Conservation (phyloP, 441 rosid species). For the Biscutella auriculata region DNA sequence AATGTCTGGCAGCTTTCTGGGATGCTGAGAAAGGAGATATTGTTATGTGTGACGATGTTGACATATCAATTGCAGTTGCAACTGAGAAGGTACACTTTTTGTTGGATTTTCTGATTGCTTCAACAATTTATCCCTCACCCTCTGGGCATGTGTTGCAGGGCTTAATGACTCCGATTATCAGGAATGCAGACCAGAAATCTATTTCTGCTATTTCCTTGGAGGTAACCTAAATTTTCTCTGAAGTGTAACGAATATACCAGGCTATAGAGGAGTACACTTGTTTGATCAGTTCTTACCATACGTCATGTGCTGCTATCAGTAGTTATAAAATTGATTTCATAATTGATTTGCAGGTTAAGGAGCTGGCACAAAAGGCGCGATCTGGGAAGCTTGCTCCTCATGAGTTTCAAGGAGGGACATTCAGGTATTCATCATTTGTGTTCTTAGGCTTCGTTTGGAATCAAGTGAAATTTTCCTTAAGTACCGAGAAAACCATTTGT, state of each 20-base stretch:
- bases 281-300: not conserved
- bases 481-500: slow-evolving; percentile 5
- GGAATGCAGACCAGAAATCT: slow-evolving; percentile 91
- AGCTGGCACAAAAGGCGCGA: slow-evolving; percentile 90
- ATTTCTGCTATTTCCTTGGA: slow-evolving; percentile 72
- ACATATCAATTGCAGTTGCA: slow-evolving; percentile 94
- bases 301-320: not conserved
- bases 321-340: not conserved
- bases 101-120: not conserved
- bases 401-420: slow-evolving; percentile 95
- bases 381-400: slow-evolving; percentile 80
- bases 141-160: slow-evolving; percentile 49
- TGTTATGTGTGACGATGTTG: slow-evolving; percentile 57
- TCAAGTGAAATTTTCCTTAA: not conserved
- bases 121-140: slow-evolving; percentile 14
- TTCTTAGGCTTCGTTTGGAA: not conserved
- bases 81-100: slow-evolving; percentile 74
- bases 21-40: slow-evolving; percentile 61
- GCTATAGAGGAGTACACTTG: slow-evolving; percentile 4
- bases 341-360: slow-evolving; percentile 51
- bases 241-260: not conserved
- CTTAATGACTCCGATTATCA: slow-evolving; percentile 85
- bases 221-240: slow-evolving; percentile 31
- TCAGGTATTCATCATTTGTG: slow-evolving; percentile 41
- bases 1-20: slow-evolving; percentile 69